phyloP scores from a whole-genome alignment of 2,329 filamentous ascomycete species.

The Penicillium aurantiogriseum region DNA sequence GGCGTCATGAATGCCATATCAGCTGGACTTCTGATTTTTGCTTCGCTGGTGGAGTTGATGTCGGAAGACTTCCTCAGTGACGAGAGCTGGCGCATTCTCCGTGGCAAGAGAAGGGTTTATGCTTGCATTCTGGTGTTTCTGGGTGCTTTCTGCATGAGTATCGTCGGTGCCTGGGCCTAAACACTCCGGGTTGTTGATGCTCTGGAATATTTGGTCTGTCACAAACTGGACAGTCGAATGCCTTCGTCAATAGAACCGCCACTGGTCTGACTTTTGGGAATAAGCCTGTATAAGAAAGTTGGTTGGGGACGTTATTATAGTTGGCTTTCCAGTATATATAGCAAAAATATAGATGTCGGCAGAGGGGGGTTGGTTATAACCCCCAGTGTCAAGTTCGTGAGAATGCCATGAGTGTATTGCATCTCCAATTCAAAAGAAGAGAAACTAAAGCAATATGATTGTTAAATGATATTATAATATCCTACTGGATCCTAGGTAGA shows the following conservation, averaged over 20 bases:
- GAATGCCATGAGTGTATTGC: background rate
- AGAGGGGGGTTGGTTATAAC: background rate
- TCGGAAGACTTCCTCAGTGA: conserved; percentile 76
- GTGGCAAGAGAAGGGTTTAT: conserved; percentile 59
- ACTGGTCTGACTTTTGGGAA: no score
- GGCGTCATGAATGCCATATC: conserved; percentile 82
- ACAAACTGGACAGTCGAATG: background rate
- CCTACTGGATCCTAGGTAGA: background rate
- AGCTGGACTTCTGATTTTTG: conserved; percentile 72
- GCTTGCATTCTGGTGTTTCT: conserved; percentile 64
- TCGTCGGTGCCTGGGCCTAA: conserved; percentile 71
- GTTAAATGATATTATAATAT: background rate
- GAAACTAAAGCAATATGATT: background rate
- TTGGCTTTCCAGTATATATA: background rate
- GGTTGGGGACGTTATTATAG: no score
- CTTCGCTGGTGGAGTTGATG: conserved; percentile 73
- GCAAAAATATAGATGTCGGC: background rate
- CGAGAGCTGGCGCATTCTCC: conserved; percentile 67
- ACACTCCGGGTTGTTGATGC: background rate
- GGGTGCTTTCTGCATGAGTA: conserved; percentile 67
- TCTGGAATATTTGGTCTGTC: background rate
- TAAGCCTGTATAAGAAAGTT: background rate
- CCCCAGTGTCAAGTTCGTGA: background rate
- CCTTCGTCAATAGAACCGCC: background rate
- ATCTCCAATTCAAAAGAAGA: no score